phyloP scores from a whole-genome alignment of 2,329 filamentous ascomycete genomes.

The Beauveria pseudobassiana region DNA sequence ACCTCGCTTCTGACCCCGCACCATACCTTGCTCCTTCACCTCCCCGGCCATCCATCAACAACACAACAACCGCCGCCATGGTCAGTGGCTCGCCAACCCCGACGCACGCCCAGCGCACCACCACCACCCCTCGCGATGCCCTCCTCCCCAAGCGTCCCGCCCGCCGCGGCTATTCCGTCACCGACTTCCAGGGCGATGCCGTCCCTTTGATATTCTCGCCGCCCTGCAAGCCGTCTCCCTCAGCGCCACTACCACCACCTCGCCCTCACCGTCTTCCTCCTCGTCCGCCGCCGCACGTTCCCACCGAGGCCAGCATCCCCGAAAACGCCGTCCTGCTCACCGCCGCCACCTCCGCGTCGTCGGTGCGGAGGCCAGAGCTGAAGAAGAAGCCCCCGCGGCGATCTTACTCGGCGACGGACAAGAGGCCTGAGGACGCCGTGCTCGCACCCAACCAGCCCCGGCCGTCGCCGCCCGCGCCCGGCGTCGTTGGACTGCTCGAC shows the following conservation, averaged over 20 bases:
- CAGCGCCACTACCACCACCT: conserved; percentile 10
- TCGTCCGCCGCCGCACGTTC: conserved; percentile 13
- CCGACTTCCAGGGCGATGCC: conserved; percentile 33
- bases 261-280: conserved; percentile 10
- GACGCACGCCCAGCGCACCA: conserved; percentile 11
- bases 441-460: conserved; percentile 35
- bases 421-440: conserved; percentile 38
- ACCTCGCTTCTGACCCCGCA: neutral
- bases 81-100: conserved; percentile 25
- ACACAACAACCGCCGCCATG: conserved; percentile 19
- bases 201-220: conserved; percentile 14
- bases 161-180: conserved; percentile 39
- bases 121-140: conserved; percentile 5
- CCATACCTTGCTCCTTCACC: too few species aligned
- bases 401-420: conserved; percentile 55
- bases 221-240: conserved; percentile 14
- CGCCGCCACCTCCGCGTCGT: conserved; percentile 9
- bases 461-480: conserved; percentile 32
- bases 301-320: conserved; percentile 26
- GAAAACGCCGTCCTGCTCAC: conserved; percentile 22
- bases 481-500: conserved; percentile 32
- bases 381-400: conserved; percentile 42
- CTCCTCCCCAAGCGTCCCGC: conserved; percentile 21
- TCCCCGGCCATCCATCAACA: neutral
- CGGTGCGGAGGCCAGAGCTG: neutral